Conservation (phyloP, 805 yeast genomes). For the Candida xiaguanensis region DNA sequence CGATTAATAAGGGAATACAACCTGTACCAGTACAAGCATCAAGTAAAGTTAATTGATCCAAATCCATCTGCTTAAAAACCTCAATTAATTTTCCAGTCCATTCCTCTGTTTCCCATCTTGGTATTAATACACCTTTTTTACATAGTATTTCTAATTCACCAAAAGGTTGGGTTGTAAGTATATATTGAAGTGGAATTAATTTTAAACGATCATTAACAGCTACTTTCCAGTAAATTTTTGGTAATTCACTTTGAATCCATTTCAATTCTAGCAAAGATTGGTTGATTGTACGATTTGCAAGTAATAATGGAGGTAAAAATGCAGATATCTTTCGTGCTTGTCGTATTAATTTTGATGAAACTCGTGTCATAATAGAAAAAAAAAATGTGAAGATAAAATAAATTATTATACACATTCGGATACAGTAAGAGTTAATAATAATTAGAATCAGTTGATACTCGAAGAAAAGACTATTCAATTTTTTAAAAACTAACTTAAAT, state of each 20-base stretch:
- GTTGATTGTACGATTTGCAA: conserved; percentile 25
- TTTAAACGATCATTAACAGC: conserved; percentile 55
- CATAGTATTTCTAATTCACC: conserved; percentile 63
- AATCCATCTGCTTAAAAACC: background rate
- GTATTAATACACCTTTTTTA: conserved; percentile 67
- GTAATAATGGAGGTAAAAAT: conserved; percentile 30
- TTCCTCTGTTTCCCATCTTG: conserved; percentile 94
- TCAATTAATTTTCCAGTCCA: conserved; percentile 56
- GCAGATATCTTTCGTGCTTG: conserved; percentile 23
- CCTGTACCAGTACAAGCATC: conserved; percentile 92
- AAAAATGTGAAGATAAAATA: background rate
- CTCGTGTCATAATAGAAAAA: conserved; percentile 24
- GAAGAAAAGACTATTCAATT: too few species aligned
- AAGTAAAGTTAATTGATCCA: conserved; percentile 25
- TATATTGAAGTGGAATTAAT: conserved; percentile 76
- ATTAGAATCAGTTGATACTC: too few species aligned
- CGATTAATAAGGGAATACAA: conserved; percentile 64
- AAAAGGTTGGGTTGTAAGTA: conserved; percentile 85
- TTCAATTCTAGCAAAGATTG: conserved; percentile 54
- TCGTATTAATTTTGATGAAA: conserved; percentile 24
- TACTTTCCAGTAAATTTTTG: conserved; percentile 36
- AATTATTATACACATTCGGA: too few species aligned
- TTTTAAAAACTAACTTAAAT: too few species aligned
- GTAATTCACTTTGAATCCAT: conserved; percentile 64
- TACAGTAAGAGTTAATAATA: too few species aligned